Evolutionary conservation across 768 basidiomycete species (phyloP), one percentile per base, ranked within the genome.

Genomic region (Kwoniella europaea): DNA sequence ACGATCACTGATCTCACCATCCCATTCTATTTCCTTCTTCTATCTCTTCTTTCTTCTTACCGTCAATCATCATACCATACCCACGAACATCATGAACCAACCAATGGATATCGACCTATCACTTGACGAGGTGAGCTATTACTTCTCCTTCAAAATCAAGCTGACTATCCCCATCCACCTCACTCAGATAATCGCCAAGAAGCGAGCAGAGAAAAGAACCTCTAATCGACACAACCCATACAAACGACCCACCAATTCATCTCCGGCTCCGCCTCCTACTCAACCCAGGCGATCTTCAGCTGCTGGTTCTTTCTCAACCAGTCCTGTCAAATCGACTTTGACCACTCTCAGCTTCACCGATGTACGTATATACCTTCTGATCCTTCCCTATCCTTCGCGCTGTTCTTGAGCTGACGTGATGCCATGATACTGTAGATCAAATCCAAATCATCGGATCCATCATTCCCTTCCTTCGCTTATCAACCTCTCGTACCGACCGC

Each of bases 101-200:
- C 56, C 65, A 4, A 67, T 67, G 65, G 65, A 67, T 44, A 67
- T 67, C 15, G 65, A 67, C 29, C 65, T 67, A 15, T 58, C 56
- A 12, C 57, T 67, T 27, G 65, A 67, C 44, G 65, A 67, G 56
- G 65, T 67, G 27, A 46, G 56, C 29, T 50, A 1, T 18, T 16
- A 35, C 15, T 29, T 42, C 18, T 53, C 20, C 16, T n/a, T 15
- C n/a, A 15, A 0, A 10, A 16, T 12, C 24, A 18, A 59, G 50
- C 46, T 46, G 50, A 46, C 29, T n/a, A 29, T 64, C 22, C 12
- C 58, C 29, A 27, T 15, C 18, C 52, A 16, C 22, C 42, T 63
- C 16, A 10, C 50, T 15, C 24, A 67, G 65, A 67, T 67, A 16
- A 67, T 67, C 43, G 65, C 65, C 15, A 55, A 57, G 20, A 65